Base-by-base conservation (phyloP, 768 basidiomycete genomes). In the Paxillus rubicundulus region DNA sequence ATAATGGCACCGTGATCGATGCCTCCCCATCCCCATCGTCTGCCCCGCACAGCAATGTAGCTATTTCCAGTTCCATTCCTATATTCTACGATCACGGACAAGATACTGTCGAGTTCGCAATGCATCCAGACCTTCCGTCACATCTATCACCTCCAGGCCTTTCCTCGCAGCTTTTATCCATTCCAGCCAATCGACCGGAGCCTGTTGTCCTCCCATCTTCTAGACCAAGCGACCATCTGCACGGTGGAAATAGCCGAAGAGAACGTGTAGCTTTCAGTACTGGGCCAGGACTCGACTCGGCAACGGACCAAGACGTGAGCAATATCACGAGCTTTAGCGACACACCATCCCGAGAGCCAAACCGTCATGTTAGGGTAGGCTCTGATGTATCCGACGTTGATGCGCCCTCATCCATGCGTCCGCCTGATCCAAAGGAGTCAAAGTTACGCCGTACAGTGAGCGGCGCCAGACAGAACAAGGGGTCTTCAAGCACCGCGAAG, bases 281-380 rank as follows among this genome's bases (percentile, higher is more conserved):
- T 5, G 49, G 54, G 43, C 52, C 49, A 54, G 56, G 51, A 39
- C 39, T 49, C 50, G 44, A 56, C 52, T 44, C 39, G 9, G 39
- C 41, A 17, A 3, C 32, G 17, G 21, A 28, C 18, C 33, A 38
- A 13, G 53, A 57, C 41, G 24, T 40, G 42, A 60, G 60, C 51
- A 56, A 50, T 33, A 52, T 66, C 16, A 64, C 66, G n/a, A 64
- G 61, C 38, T 66, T 58, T 10, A 49, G 38, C 5, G 45, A 46
- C 44, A 52, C 49, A 2, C 47, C 49, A 1, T 45, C 36, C 30
- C 40, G 42, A 48, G 34, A 16, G 20, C 44, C 50, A 34, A 37
- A 21, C 20, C 45, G 30, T 16, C 38, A 37, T 43, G 46, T 6
- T 10, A 14, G 14, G 1, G 17, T 21, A 14, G 47, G 4, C 16